These are phyloP conservation scores for Ilyonectria destructans DNA, from an alignment of 2,329 filamentous ascomycete species.

Conservation along the genomic window DNA sequence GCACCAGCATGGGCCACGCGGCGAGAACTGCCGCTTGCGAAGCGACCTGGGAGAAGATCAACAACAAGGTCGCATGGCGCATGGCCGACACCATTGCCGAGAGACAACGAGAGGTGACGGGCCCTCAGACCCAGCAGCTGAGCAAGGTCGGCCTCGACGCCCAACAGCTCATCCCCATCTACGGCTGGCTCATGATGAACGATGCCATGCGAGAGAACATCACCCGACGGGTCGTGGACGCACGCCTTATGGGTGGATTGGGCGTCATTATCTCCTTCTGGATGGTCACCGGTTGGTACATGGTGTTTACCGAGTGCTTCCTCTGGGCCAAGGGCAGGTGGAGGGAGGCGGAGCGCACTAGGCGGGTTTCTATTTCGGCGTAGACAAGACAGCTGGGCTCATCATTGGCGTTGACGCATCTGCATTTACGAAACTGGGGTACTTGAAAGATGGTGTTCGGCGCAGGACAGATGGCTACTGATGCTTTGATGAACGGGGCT, in stretches of 20 bases:
- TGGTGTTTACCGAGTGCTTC: constrained; percentile 64
- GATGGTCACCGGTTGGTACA: constrained; percentile 65
- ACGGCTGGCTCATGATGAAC: constrained; percentile 63
- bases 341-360: constrained; percentile 49
- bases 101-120: constrained; percentile 54
- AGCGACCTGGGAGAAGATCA: constrained; percentile 81
- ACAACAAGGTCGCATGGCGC: constrained; percentile 78
- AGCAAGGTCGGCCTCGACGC: constrained; percentile 40
- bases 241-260: constrained; percentile 62
- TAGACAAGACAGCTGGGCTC: constrained; percentile 25
- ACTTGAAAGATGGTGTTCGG: constrained; percentile 28
- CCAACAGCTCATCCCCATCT: constrained; percentile 57
- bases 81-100: constrained; percentile 70
- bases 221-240: constrained; percentile 59
- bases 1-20: constrained; percentile 62
- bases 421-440: constrained; percentile 15
- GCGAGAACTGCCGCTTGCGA: constrained; percentile 73
- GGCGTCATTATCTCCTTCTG: constrained; percentile 66
- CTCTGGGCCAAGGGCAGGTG: constrained; percentile 58
- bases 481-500: constrained; percentile 33
- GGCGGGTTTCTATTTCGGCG: constrained; percentile 21
- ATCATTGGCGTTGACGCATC: constrained; percentile 21
- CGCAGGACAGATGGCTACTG: constrained; percentile 23
- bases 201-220: constrained; percentile 56
- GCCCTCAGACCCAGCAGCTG: constrained; percentile 30